phyloP scores from a whole-genome alignment of 129 eudicot species.

The Smallanthus sonchifolius region DNA sequence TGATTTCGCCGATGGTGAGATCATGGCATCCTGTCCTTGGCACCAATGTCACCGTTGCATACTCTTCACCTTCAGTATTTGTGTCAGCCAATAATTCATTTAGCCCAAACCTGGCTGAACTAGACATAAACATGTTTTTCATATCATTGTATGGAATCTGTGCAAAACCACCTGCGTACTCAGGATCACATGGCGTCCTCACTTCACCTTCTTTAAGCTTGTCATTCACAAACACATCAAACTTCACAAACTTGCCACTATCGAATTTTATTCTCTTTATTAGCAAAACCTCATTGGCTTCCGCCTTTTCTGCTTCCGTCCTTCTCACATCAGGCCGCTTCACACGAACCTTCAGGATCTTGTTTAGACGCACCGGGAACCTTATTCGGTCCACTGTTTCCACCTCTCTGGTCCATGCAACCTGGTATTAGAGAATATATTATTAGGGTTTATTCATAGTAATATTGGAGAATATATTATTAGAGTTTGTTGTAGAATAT shows the following conservation, averaged over 20 bases:
- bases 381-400: neutral
- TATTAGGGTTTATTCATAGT: too few relatives aligned
- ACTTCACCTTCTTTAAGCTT: constrained; percentile 6
- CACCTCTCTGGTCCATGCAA: neutral
- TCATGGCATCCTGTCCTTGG: constrained; percentile 32
- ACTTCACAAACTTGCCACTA: constrained; percentile 33
- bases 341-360: constrained; percentile 28
- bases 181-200: constrained; percentile 26
- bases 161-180: constrained; percentile 56
- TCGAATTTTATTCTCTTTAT: constrained; percentile 35
- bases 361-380: constrained; percentile 36
- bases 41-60: constrained; percentile 37
- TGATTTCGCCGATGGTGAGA: constrained; percentile 40
- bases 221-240: constrained; percentile 51
- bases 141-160: constrained; percentile 29
- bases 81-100: constrained; percentile 47
- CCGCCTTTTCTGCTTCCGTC: constrained; percentile 35
- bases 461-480: too few relatives aligned
- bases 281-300: constrained; percentile 38
- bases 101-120: constrained; percentile 29
- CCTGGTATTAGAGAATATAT: too few relatives aligned
- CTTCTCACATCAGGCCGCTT: constrained; percentile 32
- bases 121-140: constrained; percentile 15
- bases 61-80: constrained; percentile 33
- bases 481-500: too few relatives aligned